phyloP scores from a whole-genome alignment of 495 filamentous ascomycete species.

The Penicillium malachiteum region DNA sequence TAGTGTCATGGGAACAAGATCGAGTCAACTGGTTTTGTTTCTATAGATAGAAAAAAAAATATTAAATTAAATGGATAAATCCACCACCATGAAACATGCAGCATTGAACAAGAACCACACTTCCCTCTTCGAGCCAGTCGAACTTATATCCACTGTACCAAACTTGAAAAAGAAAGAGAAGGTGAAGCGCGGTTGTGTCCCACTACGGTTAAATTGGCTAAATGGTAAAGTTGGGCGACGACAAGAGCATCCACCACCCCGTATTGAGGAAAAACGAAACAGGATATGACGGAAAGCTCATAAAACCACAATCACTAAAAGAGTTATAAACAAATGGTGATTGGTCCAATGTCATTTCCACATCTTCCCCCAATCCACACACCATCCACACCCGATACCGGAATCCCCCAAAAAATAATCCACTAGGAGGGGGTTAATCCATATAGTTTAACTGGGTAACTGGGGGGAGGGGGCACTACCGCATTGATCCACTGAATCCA shows the following conservation, averaged over 20 bases:
- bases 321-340: conserved; percentile 3
- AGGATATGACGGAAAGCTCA: conserved; percentile 2
- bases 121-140: too few species aligned
- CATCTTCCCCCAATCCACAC: conserved; percentile 1
- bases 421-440: conserved; percentile 8
- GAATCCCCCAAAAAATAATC: conserved; percentile 4
- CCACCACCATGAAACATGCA: conserved; percentile 3
- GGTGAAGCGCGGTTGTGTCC: neutral
- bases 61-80: neutral
- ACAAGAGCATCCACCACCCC: neutral
- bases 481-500: conserved; percentile 15
- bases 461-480: neutral
- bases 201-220: conserved; percentile 4
- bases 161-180: neutral
- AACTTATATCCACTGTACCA: neutral
- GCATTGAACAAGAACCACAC: neutral
- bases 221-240: conserved; percentile 4
- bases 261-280: neutral
- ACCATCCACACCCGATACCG: conserved; percentile 24
- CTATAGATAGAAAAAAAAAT: conserved; percentile 9
- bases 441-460: conserved; percentile 3
- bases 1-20: neutral
- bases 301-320: neutral
- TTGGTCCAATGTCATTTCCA: conserved; percentile 3
- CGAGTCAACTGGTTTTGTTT: neutral